Evolutionary conservation across 1,284 basidiomycete genomes (phyloP).

Genomic region (Sporisorium graminicola): DNA sequence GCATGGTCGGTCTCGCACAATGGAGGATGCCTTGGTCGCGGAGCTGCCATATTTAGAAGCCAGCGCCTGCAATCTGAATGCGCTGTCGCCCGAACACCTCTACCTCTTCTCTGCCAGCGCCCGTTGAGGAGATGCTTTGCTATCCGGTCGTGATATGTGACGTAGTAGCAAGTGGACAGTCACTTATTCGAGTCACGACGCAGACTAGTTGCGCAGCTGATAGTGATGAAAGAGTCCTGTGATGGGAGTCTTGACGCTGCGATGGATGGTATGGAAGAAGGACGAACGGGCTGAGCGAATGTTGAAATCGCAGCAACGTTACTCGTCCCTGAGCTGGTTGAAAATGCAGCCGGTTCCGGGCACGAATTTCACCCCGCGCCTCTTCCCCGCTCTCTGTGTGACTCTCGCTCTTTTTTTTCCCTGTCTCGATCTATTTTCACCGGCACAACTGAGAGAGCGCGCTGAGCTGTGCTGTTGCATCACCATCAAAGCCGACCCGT

Average conservation of each 20-base stretch:
- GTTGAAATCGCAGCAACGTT: background rate
- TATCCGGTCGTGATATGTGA: background rate
- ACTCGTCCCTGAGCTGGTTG: conserved; percentile 7
- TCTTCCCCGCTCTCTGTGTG: conserved; percentile 12
- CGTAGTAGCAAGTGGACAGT: background rate
- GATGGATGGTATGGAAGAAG: background rate
- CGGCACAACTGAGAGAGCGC: conserved; percentile 8
- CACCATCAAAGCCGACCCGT: conserved; percentile 11
- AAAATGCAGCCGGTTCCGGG: conserved; percentile 20
- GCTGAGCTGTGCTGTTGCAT: background rate
- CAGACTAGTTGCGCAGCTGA: background rate
- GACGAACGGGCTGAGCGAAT: conserved; percentile 1
- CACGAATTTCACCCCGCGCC: conserved; percentile 9
- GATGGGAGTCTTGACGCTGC: background rate
- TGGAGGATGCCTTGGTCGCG: conserved; percentile 44
- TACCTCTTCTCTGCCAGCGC: background rate
- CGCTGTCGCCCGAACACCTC: background rate
- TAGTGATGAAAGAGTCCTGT: background rate
- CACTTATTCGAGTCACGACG: background rate
- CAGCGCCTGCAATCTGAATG: too few relatives aligned
- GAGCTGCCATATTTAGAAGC: conserved; percentile 26
- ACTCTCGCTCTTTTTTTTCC: conserved; percentile 2
- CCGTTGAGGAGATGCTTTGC: background rate
- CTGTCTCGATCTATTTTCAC: background rate
- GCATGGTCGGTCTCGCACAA: conserved; percentile 53